phyloP scores from a whole-genome alignment of 345 rosid species.

The Bruguiera parviflora region DNA sequence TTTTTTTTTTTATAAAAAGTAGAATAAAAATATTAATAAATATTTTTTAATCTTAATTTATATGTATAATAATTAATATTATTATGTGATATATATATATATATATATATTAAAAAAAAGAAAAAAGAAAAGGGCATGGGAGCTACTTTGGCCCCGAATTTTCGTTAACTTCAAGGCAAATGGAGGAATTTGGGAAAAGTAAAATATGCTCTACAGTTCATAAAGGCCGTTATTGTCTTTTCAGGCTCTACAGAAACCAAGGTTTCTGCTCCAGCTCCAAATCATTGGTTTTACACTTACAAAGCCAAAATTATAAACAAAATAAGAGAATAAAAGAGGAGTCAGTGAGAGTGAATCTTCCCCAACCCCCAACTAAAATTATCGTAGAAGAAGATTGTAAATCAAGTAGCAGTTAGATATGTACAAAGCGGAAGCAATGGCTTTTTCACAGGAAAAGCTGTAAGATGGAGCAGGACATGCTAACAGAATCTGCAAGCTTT shows the following conservation, averaged over 20 bases:
- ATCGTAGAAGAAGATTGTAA: not conserved
- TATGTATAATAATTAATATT: too few species aligned
- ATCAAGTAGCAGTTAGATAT: not conserved
- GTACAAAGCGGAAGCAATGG: slow-evolving; percentile 3
- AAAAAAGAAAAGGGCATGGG: slow-evolving; percentile 20
- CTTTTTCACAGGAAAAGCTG: slow-evolving; percentile 27
- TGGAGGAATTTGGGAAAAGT: not conserved
- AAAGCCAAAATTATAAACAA: slow-evolving; percentile 20
- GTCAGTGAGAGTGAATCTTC: not conserved
- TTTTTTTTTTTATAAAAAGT: too few species aligned
- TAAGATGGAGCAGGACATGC: slow-evolving; percentile 24
- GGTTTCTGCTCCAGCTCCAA: slow-evolving; percentile 17
- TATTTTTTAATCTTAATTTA: too few species aligned
- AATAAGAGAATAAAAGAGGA: slow-evolving; percentile 12
- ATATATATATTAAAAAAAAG: too few species aligned
- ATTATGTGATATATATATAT: too few species aligned
- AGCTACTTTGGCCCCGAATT: not conserved
- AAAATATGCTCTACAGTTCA: not conserved
- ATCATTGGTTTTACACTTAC: slow-evolving; percentile 31
- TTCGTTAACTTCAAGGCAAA: not conserved
- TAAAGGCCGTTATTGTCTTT: slow-evolving; percentile 20
- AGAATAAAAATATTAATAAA: too few species aligned
- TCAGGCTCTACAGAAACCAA: not conserved
- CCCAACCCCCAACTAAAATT: not conserved
- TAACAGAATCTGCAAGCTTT: slow-evolving; percentile 26